phyloP scores from a whole-genome alignment of 305 asterid species.

The Fraxinus nigra region DNA sequence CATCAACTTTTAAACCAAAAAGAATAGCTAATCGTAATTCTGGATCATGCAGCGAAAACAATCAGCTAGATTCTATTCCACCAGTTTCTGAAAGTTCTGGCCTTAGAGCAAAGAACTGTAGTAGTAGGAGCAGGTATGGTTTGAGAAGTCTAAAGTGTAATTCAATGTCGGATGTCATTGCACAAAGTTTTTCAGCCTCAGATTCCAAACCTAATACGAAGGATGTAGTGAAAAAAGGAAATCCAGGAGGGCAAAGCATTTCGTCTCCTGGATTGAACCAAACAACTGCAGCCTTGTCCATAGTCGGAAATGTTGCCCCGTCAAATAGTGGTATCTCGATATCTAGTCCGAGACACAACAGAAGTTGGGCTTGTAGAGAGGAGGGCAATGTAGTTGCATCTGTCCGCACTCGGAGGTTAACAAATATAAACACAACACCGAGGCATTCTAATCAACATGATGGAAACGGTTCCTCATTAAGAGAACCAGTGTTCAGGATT shows the following conservation, averaged over 20 bases:
- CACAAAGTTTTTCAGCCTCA: slow-evolving; percentile 36
- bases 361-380: slow-evolving; percentile 32
- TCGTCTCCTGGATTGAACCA: slow-evolving; percentile 45
- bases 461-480: slow-evolving; percentile 32
- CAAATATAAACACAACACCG: slow-evolving; percentile 32
- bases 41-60: slow-evolving; percentile 28
- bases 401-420: slow-evolving; percentile 40
- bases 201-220: slow-evolving; percentile 39
- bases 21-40: slow-evolving; percentile 33
- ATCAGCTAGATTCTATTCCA: slow-evolving; percentile 32
- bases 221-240: slow-evolving; percentile 33
- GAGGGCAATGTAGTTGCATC: slow-evolving; percentile 33
- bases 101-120: slow-evolving; percentile 23
- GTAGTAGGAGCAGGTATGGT: slow-evolving; percentile 36
- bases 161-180: slow-evolving; percentile 41
- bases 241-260: slow-evolving; percentile 52
- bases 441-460: slow-evolving; percentile 32
- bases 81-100: slow-evolving; percentile 34
- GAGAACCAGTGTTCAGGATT: slow-evolving; percentile 24
- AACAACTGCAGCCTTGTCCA: slow-evolving; percentile 18
- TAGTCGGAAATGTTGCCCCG: slow-evolving; percentile 20
- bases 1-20: slow-evolving; percentile 32
- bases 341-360: slow-evolving; percentile 34
- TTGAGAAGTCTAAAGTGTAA: slow-evolving; percentile 46
- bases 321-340: slow-evolving; percentile 41